A percentile compares a stretch with the other conserved stretches of the same genome.
Conservation (phyloP, 1,139 yeast species). For the Meyerozyma sp. region DNA sequence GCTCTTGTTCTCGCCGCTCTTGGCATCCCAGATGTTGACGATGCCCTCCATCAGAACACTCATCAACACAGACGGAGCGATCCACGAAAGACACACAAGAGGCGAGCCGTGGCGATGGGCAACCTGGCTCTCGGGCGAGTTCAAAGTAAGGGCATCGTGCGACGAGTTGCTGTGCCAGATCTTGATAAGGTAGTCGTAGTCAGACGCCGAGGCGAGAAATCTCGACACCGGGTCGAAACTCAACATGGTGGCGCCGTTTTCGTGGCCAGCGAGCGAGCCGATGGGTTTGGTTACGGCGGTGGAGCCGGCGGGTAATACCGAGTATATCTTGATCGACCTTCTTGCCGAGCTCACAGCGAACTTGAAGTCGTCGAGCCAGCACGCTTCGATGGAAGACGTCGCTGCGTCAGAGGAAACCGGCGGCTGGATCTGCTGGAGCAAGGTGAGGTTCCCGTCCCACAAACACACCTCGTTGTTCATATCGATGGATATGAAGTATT, state of each 20-base stretch:
- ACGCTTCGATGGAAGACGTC: slow-evolving; percentile 20
- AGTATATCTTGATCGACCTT: slow-evolving; percentile 55
- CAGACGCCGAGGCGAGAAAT: slow-evolving; percentile 68
- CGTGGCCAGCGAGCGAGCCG: slow-evolving; percentile 68
- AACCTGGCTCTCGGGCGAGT: slow-evolving; percentile 10
- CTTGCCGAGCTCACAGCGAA: slow-evolving; percentile 57
- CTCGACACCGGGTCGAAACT: slow-evolving; percentile 47
- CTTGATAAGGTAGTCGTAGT: slow-evolving; percentile 59
- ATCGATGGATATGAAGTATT: slow-evolving; percentile 30
- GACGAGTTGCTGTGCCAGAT: slow-evolving; percentile 67
- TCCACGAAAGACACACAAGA: slow-evolving; percentile 52
- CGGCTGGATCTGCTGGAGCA: slow-evolving; percentile 24
- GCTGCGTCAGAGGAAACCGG: slow-evolving; percentile 5
- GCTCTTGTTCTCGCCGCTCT: slow-evolving; percentile 26
- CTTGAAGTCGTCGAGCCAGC: slow-evolving; percentile 69
- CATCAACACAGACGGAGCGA: slow-evolving; percentile 19
- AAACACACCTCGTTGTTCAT: slow-evolving; percentile 26
- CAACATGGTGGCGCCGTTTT: slow-evolving; percentile 52
- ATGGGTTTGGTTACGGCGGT: slow-evolving; percentile 33
- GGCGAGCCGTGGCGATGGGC: slow-evolving; percentile 47
- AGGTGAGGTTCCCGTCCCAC: slow-evolving; percentile 35
- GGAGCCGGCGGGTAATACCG: slow-evolving; percentile 21
- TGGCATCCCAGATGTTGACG: slow-evolving; percentile 62
- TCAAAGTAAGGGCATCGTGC: slow-evolving; percentile 34
- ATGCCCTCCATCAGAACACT: slow-evolving; percentile 65